A percentile compares a stretch with the other conserved stretches of the same genome.
phyloP scores from a whole-genome alignment of 345 rosid genomes.

The Eucalyptus urophylla region DNA sequence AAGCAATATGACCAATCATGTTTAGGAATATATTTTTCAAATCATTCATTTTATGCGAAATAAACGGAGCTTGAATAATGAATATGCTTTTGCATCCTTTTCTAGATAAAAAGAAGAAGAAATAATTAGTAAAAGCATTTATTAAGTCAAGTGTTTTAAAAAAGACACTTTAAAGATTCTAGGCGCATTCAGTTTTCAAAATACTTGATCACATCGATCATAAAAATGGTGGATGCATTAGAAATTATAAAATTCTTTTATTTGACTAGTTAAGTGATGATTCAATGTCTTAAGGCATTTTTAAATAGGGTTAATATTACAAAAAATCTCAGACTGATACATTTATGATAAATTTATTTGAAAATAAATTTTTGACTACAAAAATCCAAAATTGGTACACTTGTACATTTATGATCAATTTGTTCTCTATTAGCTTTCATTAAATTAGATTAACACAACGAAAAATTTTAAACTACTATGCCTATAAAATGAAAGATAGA shows the following conservation, averaged over 20 bases:
- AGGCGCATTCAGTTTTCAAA: background rate
- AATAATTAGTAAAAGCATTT: background rate
- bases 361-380: too few relatives aligned
- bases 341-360: too few relatives aligned
- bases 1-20: too few relatives aligned
- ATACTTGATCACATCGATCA: background rate
- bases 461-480: too few relatives aligned
- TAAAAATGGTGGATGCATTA: background rate
- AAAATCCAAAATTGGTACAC: too few relatives aligned
- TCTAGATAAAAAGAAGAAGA: background rate
- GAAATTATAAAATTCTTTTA: background rate
- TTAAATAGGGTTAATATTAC: background rate
- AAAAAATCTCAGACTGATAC: rapidly evolving
- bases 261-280: background rate
- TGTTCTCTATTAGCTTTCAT: rapidly evolving
- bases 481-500: too few relatives aligned
- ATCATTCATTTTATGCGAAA: rapidly evolving
- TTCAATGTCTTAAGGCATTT: background rate
- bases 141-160: background rate
- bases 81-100: background rate
- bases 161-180: background rate
- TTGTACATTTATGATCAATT: too few relatives aligned
- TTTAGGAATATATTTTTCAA: too few relatives aligned
- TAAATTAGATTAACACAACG: too few relatives aligned
- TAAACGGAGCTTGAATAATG: background rate